Base-by-base conservation (phyloP, 371 early-diverging fungal genomes). In the Thermomucor indicae-seudaticae region DNA sequence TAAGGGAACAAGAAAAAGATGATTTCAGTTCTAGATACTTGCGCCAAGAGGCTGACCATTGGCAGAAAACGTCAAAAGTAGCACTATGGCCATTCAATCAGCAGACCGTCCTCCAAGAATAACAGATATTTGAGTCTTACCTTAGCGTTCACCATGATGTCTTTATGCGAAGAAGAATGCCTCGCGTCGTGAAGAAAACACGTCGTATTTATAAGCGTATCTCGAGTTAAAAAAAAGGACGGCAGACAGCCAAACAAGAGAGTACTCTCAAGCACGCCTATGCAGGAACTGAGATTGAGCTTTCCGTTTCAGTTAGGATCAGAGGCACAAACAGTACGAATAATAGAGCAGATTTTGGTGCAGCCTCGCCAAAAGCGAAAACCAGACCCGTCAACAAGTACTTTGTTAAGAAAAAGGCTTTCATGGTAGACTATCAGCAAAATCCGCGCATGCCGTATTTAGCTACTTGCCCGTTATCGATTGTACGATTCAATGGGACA, bases 21-120 rank as follows among this genome's bases (percentile, higher is more conserved):
- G 55, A 63, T 3, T 1, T 3, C 12, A 16, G 43, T 35, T 40
- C 12, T 24, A 29, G 8, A 20, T 38, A 63, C 72, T 65, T 72
- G 68, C 72, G 39, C 86, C 86, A 55, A 69, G 69, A 55, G 79
- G 76, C 43, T 70, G 55, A 48, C 66, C 58, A 46, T 73, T 68
- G 55, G 78, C 58, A 42, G 82, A 65, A 27, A 84, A 39, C 11
- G 54, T 38, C 83, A 83, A 50, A 84, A 81, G 56, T 75, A 84
- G 43, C 81, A 81, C 65, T 74, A 44, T 5, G 35, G n/a, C n/a
- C n/a, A n/a, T n/a, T 1, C 17, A 25, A 1, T 64, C 25, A 61
- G 53, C 22, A 38, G 22, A 20, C 12, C 11, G 2, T 14, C 12
- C 1, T n/a, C 7, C 24, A 40, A 20, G 41, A 30, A 17, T 22